Base-by-base conservation (phyloP, 495 filamentous ascomycete genomes). In the Ascodesmis nigricans region DNA sequence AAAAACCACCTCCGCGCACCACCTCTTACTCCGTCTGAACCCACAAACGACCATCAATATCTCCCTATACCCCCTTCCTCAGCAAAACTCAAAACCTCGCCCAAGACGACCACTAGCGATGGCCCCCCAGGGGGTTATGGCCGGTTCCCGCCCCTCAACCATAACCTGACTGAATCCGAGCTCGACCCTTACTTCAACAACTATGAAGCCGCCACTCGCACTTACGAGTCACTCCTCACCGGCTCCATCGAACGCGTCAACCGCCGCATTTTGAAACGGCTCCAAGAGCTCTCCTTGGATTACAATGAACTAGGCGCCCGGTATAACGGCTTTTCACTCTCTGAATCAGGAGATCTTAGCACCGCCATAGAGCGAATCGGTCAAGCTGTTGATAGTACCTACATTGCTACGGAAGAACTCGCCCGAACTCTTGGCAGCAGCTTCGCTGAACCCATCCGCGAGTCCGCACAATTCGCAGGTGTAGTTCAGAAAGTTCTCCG, bases 211-310 rank as follows among this genome's bases (percentile, higher is more conserved):
- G 75, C 78, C 5, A 87, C 82, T 5, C 73, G 78, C 41, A 84
- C 92, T 38, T 64, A 93, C 6, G 87, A 97, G 50, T 53, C 69
- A 8, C 64, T 92, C 0, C 60, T 97, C 3, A 81, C 75, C 46
- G 87, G 90, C 0, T 80, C 77, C 17, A 87, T 97, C 49, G 87
- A 97, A 47, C 91, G 83, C 48, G 82, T 92, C 25, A 95, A 93
- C 47, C 71, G 82, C 14, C 66, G 90, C 14, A 91, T 81, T 6
- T 55, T 97, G 3, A 74, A 69, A 23, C 87, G 95, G 45, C 53
- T 91, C 2, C 75, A 76, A 8, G 66, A 72, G 1, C 56, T 91
- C 28, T 77, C 75, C n/a, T 65, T 79, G 1, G 87, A 95, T 48
- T 65, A 95, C 24, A 77, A 78, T 39, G 87, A 97, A 45, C 64